phyloP scores from a whole-genome alignment of 768 basidiomycete species.

The Mrakia hoshinonis region DNA sequence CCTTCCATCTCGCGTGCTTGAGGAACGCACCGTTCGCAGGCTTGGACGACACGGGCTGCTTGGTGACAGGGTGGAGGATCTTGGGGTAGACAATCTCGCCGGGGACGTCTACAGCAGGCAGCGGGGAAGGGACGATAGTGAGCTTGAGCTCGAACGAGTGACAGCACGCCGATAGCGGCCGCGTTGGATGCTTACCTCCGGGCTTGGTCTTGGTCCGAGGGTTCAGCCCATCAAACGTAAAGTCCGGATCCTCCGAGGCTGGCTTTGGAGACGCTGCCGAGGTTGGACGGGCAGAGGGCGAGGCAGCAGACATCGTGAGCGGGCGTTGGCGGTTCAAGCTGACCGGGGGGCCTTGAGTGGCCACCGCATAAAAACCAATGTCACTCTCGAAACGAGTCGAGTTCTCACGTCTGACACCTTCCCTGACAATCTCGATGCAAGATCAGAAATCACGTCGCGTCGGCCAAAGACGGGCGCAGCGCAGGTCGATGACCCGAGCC shows the following conservation, averaged over 20 bases:
- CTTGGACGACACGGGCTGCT: constrained; percentile 69
- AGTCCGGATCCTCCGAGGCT: not conserved
- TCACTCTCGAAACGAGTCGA: no score
- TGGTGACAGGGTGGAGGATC: constrained; percentile 36
- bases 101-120: not conserved
- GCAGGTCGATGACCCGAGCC: no score
- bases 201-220: constrained; percentile 9
- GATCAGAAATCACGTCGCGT: no score
- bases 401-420: no score
- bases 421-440: no score
- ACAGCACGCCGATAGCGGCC: not conserved
- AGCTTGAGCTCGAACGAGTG: not conserved
- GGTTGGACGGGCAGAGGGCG: no score
- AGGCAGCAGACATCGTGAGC: no score
- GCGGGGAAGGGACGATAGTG: not conserved
- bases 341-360: no score
- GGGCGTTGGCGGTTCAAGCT: no score
- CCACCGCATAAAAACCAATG: no score
- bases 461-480: no score
- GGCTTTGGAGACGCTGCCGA: no score
- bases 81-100: constrained; percentile 16
- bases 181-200: not conserved
- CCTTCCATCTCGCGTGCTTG: constrained; percentile 49
- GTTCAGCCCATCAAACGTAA: constrained; percentile 2
- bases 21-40: constrained; percentile 77